Base-by-base conservation (phyloP, 768 basidiomycete genomes). In the Macrolepiota fuliginosa region DNA sequence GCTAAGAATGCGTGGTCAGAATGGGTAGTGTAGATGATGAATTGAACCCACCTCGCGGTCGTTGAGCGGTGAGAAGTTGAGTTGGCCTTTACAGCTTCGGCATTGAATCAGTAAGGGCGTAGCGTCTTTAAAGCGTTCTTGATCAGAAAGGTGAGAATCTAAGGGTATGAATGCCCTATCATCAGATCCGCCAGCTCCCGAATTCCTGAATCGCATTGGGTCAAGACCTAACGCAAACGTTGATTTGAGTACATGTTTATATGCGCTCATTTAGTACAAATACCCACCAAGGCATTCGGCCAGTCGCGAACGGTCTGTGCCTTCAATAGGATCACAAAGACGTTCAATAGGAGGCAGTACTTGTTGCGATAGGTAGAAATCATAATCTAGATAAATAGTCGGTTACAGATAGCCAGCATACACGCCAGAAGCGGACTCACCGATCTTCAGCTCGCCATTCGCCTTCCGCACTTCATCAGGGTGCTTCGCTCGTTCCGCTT, bases 271-370 rank as follows among this genome's bases (percentile, higher is more conserved):
- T 40, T 19, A 45, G 32, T 4, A 6, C 7, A 22, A 40, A 29
- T 36, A 62, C 64, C 56, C 70, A 94, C 95, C 96, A 5, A 99
- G 85, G 71, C 94, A 98, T 76, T 98, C 96, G 0, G 97, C 97
- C 22, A 99, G 77, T 37, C 96, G 84, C 6, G 95, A 79, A 27
- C 92, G 84, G 67, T 98, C 96, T 0, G 96, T 98, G 6, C 96
- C 96, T 67, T 97, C 94, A 49, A 99, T 98, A 1, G 92, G 90
- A 46, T 97, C 97, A 71, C 97, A 99, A 53, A 99, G 76, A 65
- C 97, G 89, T 69, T 97, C 92, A 60, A 98, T 88, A 0, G 97
- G 96, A 3, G 97, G 97, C 2, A 99, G 77, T 35, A 99, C 85
- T 75, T 99, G 97, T 27, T 92, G 85, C 3, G 90, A 85, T 9